Conservation (phyloP, 208 protist species). For the Trypanosomatidae sp. region DNA sequence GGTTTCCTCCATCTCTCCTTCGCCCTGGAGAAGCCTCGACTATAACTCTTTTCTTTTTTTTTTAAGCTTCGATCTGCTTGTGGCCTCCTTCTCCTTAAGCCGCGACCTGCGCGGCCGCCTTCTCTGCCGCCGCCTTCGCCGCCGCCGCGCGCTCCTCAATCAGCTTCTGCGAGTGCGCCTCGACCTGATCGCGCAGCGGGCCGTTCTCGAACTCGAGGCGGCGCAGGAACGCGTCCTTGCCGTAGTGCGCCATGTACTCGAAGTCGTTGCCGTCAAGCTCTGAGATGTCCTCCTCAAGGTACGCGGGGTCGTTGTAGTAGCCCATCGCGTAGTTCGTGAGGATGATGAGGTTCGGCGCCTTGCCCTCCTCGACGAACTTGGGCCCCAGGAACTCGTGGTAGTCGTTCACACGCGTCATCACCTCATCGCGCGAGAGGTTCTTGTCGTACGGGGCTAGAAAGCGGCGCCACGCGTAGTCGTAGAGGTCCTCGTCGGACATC, state of each 20-base stretch:
- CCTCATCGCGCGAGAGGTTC: constrained; percentile 79
- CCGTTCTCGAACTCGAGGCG: constrained; percentile 94
- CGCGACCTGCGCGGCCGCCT: constrained; percentile 25
- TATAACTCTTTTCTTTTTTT: not conserved
- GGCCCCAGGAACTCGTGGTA: constrained; percentile 86
- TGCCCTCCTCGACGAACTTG: constrained; percentile 83
- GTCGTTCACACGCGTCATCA: constrained; percentile 82
- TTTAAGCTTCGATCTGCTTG: no score
- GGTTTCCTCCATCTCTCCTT: no score
- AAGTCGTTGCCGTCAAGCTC: constrained; percentile 91
- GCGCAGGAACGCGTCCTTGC: constrained; percentile 91
- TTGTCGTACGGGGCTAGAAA: constrained; percentile 91
- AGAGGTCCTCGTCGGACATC: constrained; percentile 91
- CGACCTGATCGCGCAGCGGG: constrained; percentile 90
- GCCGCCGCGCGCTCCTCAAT: constrained; percentile 69
- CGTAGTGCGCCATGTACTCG: constrained; percentile 81
- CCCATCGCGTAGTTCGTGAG: constrained; percentile 88
- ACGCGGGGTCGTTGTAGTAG: constrained; percentile 94
- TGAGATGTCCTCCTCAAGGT: constrained; percentile 82
- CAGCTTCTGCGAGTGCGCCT: constrained; percentile 88
- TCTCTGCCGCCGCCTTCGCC: constrained; percentile 30
- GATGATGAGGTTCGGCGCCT: constrained; percentile 88
- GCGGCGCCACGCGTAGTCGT: constrained; percentile 90
- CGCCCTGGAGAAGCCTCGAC: not conserved
- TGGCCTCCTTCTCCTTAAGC: constrained; percentile 3